A percentile compares a stretch with the other conserved stretches of the same genome.
These are phyloP conservation scores for Penicillium sp. DNA, from an alignment of 2,329 filamentous ascomycete genomes.

Conservation along the genomic window DNA sequence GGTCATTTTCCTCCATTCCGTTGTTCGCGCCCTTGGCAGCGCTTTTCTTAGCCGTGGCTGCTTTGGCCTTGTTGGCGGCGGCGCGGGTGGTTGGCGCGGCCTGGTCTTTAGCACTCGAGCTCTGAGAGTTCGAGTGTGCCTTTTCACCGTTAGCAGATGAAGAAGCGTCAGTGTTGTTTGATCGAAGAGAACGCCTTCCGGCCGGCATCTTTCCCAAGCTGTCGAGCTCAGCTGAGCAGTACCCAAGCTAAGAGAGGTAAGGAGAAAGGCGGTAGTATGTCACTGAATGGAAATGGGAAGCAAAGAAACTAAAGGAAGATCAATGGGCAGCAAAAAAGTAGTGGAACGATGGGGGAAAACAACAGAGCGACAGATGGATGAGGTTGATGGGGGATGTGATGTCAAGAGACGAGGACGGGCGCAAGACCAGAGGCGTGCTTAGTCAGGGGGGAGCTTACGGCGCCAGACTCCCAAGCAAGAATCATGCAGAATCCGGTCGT, in stretches of 20 bases:
- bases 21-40: slow-evolving; percentile 39
- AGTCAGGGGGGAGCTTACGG: slow-evolving; percentile 35
- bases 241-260: slow-evolving; percentile 34
- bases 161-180: slow-evolving; percentile 49
- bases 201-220: slow-evolving; percentile 46
- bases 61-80: slow-evolving; percentile 43
- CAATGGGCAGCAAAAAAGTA: slow-evolving; percentile 11
- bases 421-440: slow-evolving; percentile 33
- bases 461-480: slow-evolving; percentile 15
- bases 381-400: slow-evolving; percentile 39
- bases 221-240: slow-evolving; percentile 32
- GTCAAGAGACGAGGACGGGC: slow-evolving; percentile 39
- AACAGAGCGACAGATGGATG: slow-evolving; percentile 18
- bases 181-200: slow-evolving; percentile 49
- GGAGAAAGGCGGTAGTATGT: slow-evolving; percentile 14
- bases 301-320: slow-evolving; percentile 11
- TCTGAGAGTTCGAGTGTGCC: slow-evolving; percentile 45
- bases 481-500: background rate
- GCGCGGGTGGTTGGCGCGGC: slow-evolving; percentile 43
- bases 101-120: slow-evolving; percentile 48
- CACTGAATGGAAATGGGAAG: slow-evolving; percentile 17
- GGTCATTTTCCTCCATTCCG: slow-evolving; percentile 72
- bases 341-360: slow-evolving; percentile 18
- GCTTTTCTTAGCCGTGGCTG: slow-evolving; percentile 37
- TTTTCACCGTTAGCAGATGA: slow-evolving; percentile 51